Evolutionary conservation across 2,329 filamentous ascomycete genomes (phyloP).

Genomic region (Hymenoscyphus infarciens): DNA sequence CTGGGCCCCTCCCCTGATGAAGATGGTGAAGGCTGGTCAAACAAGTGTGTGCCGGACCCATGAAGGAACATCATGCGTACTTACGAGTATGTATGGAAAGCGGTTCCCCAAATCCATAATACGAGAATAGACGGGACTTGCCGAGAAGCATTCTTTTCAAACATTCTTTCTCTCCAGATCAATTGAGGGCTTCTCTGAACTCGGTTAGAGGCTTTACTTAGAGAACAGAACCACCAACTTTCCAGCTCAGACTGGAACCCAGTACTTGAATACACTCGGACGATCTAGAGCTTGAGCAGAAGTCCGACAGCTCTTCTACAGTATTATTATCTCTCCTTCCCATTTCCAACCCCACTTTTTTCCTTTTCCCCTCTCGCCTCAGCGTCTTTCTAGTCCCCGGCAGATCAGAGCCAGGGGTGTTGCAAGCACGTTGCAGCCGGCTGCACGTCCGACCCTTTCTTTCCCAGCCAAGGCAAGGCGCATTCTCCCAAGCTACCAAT

Average conservation of each 20-base stretch:
- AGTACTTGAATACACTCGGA: not conserved
- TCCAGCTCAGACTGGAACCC: not conserved
- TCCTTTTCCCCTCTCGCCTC: not conserved
- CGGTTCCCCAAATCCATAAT: no score
- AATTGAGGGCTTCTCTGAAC: no score
- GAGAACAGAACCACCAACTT: not conserved
- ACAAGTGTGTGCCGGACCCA: no score
- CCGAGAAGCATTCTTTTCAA: no score
- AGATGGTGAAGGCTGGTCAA: no score
- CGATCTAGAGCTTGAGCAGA: not conserved
- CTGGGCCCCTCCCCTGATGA: no score
- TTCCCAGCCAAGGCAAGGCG: conserved; percentile 1
- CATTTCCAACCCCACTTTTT: not conserved
- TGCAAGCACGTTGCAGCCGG: not conserved
- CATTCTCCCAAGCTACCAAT: not conserved
- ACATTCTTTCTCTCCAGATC: no score
- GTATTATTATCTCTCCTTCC: no score
- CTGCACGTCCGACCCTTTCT: not conserved
- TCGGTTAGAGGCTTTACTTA: not conserved
- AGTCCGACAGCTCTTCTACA: no score
- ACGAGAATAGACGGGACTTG: no score
- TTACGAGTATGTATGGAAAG: no score
- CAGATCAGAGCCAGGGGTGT: conserved; percentile 12
- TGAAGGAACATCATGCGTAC: no score
- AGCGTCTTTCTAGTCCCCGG: not conserved